Conservation (phyloP, 495 filamentous ascomycete genomes). For the Aspergillus saccharolyticus region DNA sequence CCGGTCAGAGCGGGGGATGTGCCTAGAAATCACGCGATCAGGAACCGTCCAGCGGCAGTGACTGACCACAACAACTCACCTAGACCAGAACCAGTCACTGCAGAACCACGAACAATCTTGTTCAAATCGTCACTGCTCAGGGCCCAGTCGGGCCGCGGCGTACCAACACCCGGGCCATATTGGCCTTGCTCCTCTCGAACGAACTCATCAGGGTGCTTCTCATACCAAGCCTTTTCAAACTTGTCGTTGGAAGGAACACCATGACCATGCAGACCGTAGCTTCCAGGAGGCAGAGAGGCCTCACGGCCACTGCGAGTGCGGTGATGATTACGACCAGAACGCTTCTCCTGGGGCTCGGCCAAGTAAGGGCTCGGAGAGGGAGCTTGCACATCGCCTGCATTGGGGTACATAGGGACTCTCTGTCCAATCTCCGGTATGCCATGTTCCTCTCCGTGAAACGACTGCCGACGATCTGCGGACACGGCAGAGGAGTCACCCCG, state of each 20-base stretch:
- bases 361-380: conserved; percentile 73
- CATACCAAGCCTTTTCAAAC: conserved; percentile 82
- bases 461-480: conserved; percentile 45
- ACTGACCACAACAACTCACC: conserved; percentile 37
- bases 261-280: conserved; percentile 84
- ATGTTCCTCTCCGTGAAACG: conserved; percentile 61
- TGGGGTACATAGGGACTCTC: conserved; percentile 87
- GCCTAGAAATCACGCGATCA: conserved; percentile 32
- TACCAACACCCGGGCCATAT: conserved; percentile 58
- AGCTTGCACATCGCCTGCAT: conserved; percentile 95
- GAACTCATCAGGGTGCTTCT: conserved; percentile 78
- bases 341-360: conserved; percentile 36
- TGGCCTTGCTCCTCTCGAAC: conserved; percentile 67
- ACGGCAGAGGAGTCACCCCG: conserved; percentile 51
- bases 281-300: conserved; percentile 62
- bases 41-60: neutral
- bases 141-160: conserved; percentile 71
- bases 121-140: conserved; percentile 89
- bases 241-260: conserved; percentile 62
- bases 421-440: conserved; percentile 89
- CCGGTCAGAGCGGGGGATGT: conserved; percentile 47
- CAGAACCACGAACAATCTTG: conserved; percentile 75
- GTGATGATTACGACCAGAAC: conserved; percentile 60
- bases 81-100: conserved; percentile 58
- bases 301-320: conserved; percentile 59